Evolutionary conservation across 768 basidiomycete genomes (phyloP).

Genomic region (Fibroporia radiculosa): DNA sequence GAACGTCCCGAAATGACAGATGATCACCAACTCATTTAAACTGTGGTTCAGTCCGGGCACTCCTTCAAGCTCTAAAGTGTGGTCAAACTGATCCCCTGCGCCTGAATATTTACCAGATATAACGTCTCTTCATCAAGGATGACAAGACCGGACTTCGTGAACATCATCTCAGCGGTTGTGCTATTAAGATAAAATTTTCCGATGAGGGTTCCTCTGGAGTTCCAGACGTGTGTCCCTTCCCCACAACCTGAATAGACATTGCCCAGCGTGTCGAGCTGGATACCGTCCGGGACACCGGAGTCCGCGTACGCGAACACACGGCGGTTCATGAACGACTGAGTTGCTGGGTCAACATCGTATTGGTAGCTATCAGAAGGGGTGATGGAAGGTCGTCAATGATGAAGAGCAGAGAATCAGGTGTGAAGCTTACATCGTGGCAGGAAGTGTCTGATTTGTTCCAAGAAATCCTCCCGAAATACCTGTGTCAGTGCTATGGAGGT

Average conservation of each 20-base stretch:
- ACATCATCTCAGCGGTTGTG: constrained; percentile 30
- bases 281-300: constrained; percentile 59
- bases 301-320: constrained; percentile 63
- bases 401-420: not conserved
- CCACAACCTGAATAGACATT: constrained; percentile 64
- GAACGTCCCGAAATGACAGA: too few species aligned
- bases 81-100: constrained; percentile 23
- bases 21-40: too few species aligned
- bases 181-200: constrained; percentile 54
- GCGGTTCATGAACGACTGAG: constrained; percentile 48
- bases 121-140: constrained; percentile 33
- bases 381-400: not conserved
- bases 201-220: constrained; percentile 43
- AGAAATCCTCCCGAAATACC: constrained; percentile 37
- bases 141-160: constrained; percentile 32
- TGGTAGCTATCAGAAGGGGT: constrained; percentile 39
- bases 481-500: constrained; percentile 39
- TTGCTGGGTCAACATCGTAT: constrained; percentile 54
- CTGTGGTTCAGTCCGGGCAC: too few species aligned
- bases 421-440: constrained; percentile 56
- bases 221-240: constrained; percentile 55
- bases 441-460: constrained; percentile 47
- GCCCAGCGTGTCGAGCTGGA: constrained; percentile 54
- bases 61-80: too few species aligned
- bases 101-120: constrained; percentile 30